Evolutionary conservation across 768 basidiomycete species (phyloP).

Genomic region (Piloderma croceum): DNA sequence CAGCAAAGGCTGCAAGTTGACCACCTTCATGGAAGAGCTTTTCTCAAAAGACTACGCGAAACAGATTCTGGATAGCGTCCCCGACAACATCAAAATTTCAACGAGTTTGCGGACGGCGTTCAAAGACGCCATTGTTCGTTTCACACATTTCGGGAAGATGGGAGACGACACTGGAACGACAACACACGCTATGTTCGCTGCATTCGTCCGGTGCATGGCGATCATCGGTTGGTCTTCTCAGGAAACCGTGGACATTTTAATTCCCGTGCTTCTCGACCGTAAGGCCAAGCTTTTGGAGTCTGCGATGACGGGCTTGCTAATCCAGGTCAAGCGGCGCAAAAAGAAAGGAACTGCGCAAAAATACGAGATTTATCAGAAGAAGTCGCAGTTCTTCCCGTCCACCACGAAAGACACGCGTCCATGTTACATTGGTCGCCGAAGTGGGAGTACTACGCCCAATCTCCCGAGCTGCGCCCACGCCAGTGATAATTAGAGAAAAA

Average conservation of each 20-base stretch:
- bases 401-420: conserved; percentile 8
- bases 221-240: conserved; percentile 14
- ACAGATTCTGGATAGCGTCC: conserved; percentile 13
- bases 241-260: conserved; percentile 17
- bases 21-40: conserved; percentile 17
- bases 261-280: conserved; percentile 20
- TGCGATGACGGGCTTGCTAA: conserved; percentile 13
- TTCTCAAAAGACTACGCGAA: conserved; percentile 10
- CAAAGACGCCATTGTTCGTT: conserved; percentile 20
- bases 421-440: conserved; percentile 17
- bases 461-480: neutral
- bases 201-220: conserved; percentile 23
- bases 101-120: conserved; percentile 13
- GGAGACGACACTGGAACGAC: conserved; percentile 17
- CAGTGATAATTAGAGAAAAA: no score
- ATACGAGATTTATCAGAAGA: conserved; percentile 8
- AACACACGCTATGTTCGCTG: no score
- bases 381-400: conserved; percentile 5
- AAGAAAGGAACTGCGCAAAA: neutral
- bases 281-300: conserved; percentile 6
- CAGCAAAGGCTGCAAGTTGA: no score
- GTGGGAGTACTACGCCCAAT: conserved; percentile 10
- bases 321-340: conserved; percentile 16
- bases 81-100: no score
- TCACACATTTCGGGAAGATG: no score